Base-by-base conservation (phyloP, 805 yeast species). In the Teunomyces lycoperdinae region DNA sequence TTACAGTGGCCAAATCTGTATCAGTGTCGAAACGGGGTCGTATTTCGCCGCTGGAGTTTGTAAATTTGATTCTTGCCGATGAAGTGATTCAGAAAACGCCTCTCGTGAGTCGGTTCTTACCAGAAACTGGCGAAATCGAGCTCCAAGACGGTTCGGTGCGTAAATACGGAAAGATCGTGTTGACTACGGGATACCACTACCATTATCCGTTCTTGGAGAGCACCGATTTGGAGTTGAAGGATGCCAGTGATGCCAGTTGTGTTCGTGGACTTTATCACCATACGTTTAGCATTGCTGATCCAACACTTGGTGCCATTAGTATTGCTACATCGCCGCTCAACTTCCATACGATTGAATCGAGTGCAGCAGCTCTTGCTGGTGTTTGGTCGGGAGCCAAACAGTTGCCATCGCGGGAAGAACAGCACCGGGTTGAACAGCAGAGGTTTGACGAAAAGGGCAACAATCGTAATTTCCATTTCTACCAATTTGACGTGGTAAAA, bases 331-430 rank as follows among this genome's bases (percentile, higher is more conserved):
- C 79, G 1, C 72, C 76, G 2, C 56, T 77, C 24, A 70, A 73
- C 51, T 79, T 78, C 64, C 75, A 76, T 44, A 68, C 76, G 11
- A 75, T 78, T 52, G 85, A 80, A 54, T 66, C 76, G 1, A 63
- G 70, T 42, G 79, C 81, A 1, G 76, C 80, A n/a, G 81, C 83
- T 0, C 64, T 80, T 43, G 79, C 81, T 11, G 84, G 84, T n/a
- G 75, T 78, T 3, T 80, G 82, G 80, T 66, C 80, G 2, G 70
- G 71, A 11, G 63, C 64, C 27, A 62, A 58, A 24, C 10, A 51
- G 9, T 57, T 78, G 24, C 83, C 84, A 1, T 38, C 70, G 0
- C 50, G 57, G 11, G 67, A 67, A 26, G 76, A 70, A 20, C 80
- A 77, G 55, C 47, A 45, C 14, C 48, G 55, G 7, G 72, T 76